Conservation (phyloP, 768 basidiomycete genomes). For the Psilocybe tampanensis region DNA sequence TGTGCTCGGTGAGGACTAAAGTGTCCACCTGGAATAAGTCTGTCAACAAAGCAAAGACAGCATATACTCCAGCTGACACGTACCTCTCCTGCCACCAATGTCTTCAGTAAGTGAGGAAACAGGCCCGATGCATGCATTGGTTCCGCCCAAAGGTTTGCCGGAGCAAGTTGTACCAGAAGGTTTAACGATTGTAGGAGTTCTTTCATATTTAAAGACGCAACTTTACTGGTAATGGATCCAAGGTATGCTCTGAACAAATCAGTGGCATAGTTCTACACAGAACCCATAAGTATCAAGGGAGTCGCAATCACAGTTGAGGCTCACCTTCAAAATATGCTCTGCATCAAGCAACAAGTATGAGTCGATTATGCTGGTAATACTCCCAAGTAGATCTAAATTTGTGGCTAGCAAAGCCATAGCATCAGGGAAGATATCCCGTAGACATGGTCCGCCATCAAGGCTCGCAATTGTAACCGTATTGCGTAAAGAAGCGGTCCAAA, state of each 20-base stretch:
- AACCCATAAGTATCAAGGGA: background rate
- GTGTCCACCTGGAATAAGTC: constrained; percentile 37
- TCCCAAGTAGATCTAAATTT: constrained; percentile 78
- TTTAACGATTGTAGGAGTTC: constrained; percentile 62
- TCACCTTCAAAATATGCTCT: constrained; percentile 61
- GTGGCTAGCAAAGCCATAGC: constrained; percentile 59
- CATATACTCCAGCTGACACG: background rate
- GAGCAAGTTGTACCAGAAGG: constrained; percentile 64
- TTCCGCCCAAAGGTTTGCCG: constrained; percentile 69
- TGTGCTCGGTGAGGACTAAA: constrained; percentile 62
- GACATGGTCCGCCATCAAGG: constrained; percentile 45
- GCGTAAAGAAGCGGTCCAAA: constrained; percentile 75
- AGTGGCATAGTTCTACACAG: constrained; percentile 55
- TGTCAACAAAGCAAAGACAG: background rate
- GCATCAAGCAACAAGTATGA: constrained; percentile 81
- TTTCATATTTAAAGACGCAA: constrained; percentile 57
- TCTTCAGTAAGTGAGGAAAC: constrained; percentile 62
- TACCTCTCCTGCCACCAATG: constrained; percentile 70
- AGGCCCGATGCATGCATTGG: constrained; percentile 75
- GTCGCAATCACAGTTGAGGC: constrained; percentile 1
- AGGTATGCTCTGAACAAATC: constrained; percentile 62
- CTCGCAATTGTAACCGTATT: constrained; percentile 59
- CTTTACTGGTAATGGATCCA: constrained; percentile 49
- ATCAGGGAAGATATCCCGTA: constrained; percentile 68
- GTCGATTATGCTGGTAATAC: constrained; percentile 66